Evolutionary conservation across 352 stramenopile species (phyloP).

Genomic region (Peronospora belbahrii): DNA sequence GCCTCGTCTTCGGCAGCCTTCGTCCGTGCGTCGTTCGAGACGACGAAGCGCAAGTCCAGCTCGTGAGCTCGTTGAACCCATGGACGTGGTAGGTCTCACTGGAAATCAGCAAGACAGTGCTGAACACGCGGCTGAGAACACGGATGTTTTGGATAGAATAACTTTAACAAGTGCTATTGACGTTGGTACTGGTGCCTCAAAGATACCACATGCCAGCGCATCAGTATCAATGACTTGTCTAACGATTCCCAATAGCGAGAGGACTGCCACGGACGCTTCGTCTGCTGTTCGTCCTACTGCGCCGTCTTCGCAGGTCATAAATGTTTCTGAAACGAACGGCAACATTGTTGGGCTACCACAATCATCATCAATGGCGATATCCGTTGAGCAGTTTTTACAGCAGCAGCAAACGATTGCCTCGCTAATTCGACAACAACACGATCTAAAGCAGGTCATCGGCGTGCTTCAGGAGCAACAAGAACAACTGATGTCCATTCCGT

Average conservation of each 20-base stretch:
- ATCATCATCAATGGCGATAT: conserved; percentile 53
- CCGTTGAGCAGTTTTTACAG: conserved; percentile 60
- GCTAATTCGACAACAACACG: conserved; percentile 72
- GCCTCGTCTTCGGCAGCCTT: conserved; percentile 25
- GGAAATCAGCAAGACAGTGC: conserved; percentile 16
- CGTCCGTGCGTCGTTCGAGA: conserved; percentile 18
- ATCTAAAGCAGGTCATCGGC: conserved; percentile 76
- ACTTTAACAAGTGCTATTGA: conserved; percentile 1
- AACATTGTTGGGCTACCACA: conserved; percentile 24
- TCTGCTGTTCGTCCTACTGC: conserved; percentile 6
- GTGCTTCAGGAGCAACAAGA: conserved; percentile 74
- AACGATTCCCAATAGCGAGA: conserved; percentile 9
- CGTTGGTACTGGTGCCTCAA: not conserved
- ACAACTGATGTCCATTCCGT: conserved; percentile 60
- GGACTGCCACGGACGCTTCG: conserved; percentile 1
- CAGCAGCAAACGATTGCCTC: conserved; percentile 79
- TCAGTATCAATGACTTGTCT: conserved; percentile 2
- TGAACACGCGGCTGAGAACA: conserved; percentile 9
- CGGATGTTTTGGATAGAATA: conserved; percentile 5
- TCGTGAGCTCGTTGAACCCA: conserved; percentile 16
- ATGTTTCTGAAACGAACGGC: conserved; percentile 10
- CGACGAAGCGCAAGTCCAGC: conserved; percentile 46
- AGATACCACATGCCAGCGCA: not conserved
- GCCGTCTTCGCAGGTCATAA: conserved; percentile 11
- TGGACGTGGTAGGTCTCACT: conserved; percentile 13